Evolutionary conservation across 345 rosid genomes (phyloP).

Genomic region (Populus ilicifolia): DNA sequence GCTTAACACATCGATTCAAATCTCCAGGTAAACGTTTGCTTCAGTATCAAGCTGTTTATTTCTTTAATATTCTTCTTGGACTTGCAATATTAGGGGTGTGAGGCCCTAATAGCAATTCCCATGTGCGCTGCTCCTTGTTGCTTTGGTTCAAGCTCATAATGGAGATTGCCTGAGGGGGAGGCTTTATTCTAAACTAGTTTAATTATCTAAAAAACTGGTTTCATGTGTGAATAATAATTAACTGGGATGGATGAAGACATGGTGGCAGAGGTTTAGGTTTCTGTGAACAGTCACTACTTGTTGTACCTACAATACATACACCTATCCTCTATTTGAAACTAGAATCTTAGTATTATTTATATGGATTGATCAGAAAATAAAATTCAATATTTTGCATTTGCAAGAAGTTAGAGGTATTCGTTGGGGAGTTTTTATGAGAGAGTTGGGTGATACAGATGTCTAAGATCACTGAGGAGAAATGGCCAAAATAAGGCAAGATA

Average conservation of each 20-base stretch:
- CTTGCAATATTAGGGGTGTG: background rate
- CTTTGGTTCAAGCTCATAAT: background rate
- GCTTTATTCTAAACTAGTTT: background rate
- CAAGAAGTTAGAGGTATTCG: background rate
- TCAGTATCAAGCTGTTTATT: background rate
- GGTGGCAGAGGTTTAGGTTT: background rate
- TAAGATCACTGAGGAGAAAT: background rate
- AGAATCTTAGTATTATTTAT: background rate
- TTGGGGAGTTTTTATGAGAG: background rate
- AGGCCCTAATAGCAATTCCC: background rate
- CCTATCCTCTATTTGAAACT: background rate
- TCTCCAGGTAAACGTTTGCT: conserved; percentile 41
- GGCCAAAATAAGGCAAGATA: background rate
- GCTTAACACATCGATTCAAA: conserved; percentile 29
- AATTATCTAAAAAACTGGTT: background rate
- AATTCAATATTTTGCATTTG: background rate
- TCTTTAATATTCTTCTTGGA: background rate
- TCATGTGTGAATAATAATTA: background rate
- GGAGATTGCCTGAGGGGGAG: background rate
- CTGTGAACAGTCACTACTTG: background rate
- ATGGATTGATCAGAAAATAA: background rate
- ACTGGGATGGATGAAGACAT: background rate
- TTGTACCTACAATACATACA: background rate
- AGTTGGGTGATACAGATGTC: background rate
- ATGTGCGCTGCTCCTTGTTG: background rate